These are phyloP conservation scores for Pestalotiopsis sp. DNA, from an alignment of 2,329 filamentous ascomycete species.

Conservation along the genomic window DNA sequence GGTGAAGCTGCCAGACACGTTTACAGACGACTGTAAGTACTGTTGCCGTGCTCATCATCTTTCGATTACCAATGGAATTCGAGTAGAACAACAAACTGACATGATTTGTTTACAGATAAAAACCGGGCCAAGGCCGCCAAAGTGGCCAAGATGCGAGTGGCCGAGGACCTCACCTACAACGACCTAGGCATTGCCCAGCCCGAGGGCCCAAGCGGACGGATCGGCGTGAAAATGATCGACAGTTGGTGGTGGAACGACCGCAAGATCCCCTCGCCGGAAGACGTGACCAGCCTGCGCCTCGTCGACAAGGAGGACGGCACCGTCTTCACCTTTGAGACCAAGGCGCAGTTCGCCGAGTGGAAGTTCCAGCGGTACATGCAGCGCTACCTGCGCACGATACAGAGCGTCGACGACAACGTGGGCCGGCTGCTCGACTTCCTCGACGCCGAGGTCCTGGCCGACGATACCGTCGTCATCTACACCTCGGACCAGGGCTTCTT, in stretches of 20 bases:
- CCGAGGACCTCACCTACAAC: constrained; percentile 52
- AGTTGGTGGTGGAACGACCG: constrained; percentile 27
- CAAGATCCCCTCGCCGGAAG: constrained; percentile 25
- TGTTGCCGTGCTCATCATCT: neutral
- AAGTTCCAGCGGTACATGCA: constrained; percentile 62
- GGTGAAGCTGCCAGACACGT: constrained; percentile 51
- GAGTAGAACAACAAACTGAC: neutral
- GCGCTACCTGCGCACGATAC: constrained; percentile 54
- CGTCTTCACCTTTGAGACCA: constrained; percentile 46
- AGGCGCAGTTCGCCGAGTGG: constrained; percentile 49
- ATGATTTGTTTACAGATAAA: neutral
- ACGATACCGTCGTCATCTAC: constrained; percentile 55
- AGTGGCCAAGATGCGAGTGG: constrained; percentile 53
- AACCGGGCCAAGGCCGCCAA: constrained; percentile 50
- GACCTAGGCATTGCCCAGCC: constrained; percentile 55
- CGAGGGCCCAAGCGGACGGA: constrained; percentile 39
- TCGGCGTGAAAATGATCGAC: constrained; percentile 37
- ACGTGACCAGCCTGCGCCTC: constrained; percentile 29
- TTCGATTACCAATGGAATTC: neutral
- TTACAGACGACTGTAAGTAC: constrained; percentile 54
- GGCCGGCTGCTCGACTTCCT: constrained; percentile 50
- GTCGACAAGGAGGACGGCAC: constrained; percentile 48
- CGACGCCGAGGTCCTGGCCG: constrained; percentile 42
- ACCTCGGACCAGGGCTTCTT: constrained; percentile 60
- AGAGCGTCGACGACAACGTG: constrained; percentile 55